Evolutionary conservation across 306 rosid genomes (phyloP).

Genomic region (Prunus mira): DNA sequence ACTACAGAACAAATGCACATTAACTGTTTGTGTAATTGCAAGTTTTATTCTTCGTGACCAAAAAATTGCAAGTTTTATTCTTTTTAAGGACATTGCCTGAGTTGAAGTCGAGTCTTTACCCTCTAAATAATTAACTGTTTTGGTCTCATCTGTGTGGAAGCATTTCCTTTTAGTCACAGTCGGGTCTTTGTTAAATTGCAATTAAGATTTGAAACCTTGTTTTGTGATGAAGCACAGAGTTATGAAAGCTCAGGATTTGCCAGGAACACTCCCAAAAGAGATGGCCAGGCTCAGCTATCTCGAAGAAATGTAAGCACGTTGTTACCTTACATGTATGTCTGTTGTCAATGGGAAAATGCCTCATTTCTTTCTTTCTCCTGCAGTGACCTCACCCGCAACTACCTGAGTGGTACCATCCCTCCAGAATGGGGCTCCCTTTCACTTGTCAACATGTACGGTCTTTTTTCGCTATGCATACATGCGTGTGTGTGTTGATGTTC

Average conservation of each 20-base stretch:
- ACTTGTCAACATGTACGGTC: slow-evolving; percentile 15
- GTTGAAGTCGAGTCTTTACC: too few relatives aligned
- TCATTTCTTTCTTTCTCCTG: not conserved
- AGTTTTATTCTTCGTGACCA: too few relatives aligned
- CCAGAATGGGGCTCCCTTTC: slow-evolving; percentile 22
- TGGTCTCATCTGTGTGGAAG: too few relatives aligned
- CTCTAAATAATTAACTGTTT: not conserved
- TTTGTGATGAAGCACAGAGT: slow-evolving; percentile 27
- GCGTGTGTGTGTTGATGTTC: not conserved
- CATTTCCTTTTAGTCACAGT: not conserved
- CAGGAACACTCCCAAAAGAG: slow-evolving; percentile 55
- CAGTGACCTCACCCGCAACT: slow-evolving; percentile 43
- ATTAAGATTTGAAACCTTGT: not conserved
- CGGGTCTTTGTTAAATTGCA: not conserved
- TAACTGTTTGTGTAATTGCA: too few relatives aligned
- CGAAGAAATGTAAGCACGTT: slow-evolving; percentile 42
- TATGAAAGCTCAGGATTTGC: slow-evolving; percentile 42
- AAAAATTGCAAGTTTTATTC: too few relatives aligned
- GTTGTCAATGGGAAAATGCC: not conserved
- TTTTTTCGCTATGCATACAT: not conserved
- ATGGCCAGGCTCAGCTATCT: slow-evolving; percentile 43
- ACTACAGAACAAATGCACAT: too few relatives aligned
- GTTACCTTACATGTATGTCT: not conserved
- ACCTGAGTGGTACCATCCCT: slow-evolving; percentile 33
- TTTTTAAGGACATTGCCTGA: too few relatives aligned